These are phyloP conservation scores for Saccharomyces mikatae DNA, from an alignment of 805 yeast genomes.

Conservation along the genomic window DNA sequence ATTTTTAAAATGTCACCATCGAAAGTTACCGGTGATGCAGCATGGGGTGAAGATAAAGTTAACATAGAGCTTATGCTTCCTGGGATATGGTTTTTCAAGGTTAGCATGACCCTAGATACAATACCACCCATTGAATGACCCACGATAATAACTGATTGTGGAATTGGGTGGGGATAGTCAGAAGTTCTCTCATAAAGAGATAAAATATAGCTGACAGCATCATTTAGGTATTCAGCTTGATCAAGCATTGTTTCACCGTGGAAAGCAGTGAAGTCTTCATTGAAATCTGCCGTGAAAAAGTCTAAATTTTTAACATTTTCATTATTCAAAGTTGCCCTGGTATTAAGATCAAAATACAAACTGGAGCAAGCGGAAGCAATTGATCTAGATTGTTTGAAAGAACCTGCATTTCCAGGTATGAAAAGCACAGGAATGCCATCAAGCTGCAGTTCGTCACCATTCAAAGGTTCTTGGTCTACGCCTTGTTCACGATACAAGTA, in stretches of 20 bases:
- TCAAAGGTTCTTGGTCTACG: constrained; percentile 47
- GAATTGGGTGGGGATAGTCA: constrained; percentile 28
- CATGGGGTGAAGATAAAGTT: constrained; percentile 86
- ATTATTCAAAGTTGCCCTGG: constrained; percentile 18
- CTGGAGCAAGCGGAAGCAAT: constrained; percentile 78
- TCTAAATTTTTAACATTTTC: constrained; percentile 47
- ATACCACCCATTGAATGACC: constrained; percentile 99
- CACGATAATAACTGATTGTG: constrained; percentile 64
- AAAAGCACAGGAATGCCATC: constrained; percentile 84
- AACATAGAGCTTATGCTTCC: constrained; percentile 74
- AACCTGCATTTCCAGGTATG: constrained; percentile 97
- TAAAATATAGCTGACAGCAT: constrained; percentile 72
- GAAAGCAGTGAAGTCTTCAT: constrained; percentile 92
- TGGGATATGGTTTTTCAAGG: constrained; percentile 64
- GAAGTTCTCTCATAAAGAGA: constrained; percentile 43
- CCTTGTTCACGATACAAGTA: constrained; percentile 82
- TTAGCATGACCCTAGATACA: constrained; percentile 77
- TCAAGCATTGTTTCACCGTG: constrained; percentile 90
- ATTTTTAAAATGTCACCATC: constrained; percentile 78
- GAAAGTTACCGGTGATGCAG: constrained; percentile 85
- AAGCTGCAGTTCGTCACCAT: constrained; percentile 30
- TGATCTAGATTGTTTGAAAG: constrained; percentile 80
- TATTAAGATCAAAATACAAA: constrained; percentile 34
- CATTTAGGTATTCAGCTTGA: constrained; percentile 88
- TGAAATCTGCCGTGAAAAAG: constrained; percentile 86